Evolutionary conservation across 805 yeast genomes (phyloP), one percentile per base, ranked within the genome.

Genomic region (Phaffomyces opuntiae): DNA sequence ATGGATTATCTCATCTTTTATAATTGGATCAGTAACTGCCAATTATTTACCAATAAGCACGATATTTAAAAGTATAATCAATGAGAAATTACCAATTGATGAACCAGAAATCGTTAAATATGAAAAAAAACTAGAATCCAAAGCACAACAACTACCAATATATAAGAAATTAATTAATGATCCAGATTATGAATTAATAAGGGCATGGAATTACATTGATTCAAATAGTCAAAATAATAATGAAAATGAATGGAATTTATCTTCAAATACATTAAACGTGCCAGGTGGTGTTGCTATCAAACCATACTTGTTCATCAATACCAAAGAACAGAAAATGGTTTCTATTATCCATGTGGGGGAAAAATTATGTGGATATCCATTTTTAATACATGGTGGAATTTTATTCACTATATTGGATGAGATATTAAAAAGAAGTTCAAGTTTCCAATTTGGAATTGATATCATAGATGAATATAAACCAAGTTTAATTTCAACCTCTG

Each of bases 371-470:
- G 97, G 97, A 1, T 89, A 83, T 60, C 97, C 96, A 3, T 82
- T 87, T 54, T 65, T 90, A 17, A 75, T 87, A 3, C 97, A 89
- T 60, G 97, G 97, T 4, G 97, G 97, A 0, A 77, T 90, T 27
- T 61, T 89, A 29, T 95, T 90, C 9, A 81, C 95, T 0, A 67
- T 89, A 1, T 66, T 88, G 45, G 93, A 87, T 57, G 96, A 89
- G 53, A 73, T 84, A 7, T 74, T 82, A 66, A 80, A 81, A 52
- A 72, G 81, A 43, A 68, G 73, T 47, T 78, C 68, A 13, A 56
- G 61, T 21, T 66, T 81, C 37, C 52, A 61, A 21, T 61, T 59
- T 44, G 69, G 46, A 43, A 53, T 49, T 33, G 59, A 50, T 56
- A 68, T 47, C 31, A 55, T 54, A 33, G 51, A 53, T 32, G 73